phyloP scores from a whole-genome alignment of 306 rosid genomes.

The Malus domestica region ASM211411v1 NC_041805.1:5782501-5783000 shows the following conservation, averaged over 20 bases:
- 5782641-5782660: background rate
- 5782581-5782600: background rate
- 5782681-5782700: constrained; percentile 4
- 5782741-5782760: background rate
- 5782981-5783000: background rate
- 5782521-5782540: background rate
- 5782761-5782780: background rate
- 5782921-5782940: background rate
- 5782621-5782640: background rate
- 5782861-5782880: background rate
- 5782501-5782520: too few relatives aligned
- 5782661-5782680: background rate
- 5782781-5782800: background rate
- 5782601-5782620: constrained; percentile 1
- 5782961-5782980: background rate
- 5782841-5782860: background rate
- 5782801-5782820: background rate
- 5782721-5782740: background rate
- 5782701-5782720: constrained; percentile 18
- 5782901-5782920: background rate
- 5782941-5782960: background rate
- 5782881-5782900: background rate
- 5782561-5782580: background rate
- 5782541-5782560: background rate
- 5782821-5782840: background rate